A percentile compares a stretch with the other conserved stretches of the same genome.
phyloP scores from a whole-genome alignment of 805 yeast species.

The Sugiyamaella chiloensis region DNA sequence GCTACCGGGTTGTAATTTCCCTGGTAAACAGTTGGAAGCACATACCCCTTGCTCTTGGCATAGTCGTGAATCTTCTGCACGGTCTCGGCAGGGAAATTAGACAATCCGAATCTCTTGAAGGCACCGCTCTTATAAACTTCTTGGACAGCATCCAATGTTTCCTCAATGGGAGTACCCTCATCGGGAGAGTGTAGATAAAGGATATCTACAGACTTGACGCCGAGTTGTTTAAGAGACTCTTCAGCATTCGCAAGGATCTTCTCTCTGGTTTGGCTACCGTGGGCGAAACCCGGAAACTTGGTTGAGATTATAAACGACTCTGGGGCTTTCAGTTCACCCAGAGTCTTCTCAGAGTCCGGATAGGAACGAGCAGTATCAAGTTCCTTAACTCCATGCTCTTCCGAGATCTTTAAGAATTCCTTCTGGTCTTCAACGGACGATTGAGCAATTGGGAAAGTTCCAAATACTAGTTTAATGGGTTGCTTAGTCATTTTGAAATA shows the following conservation, averaged over 20 bases:
- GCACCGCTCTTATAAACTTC: slow-evolving; percentile 26
- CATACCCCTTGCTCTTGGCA: slow-evolving; percentile 26
- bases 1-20: slow-evolving; percentile 31
- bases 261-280: slow-evolving; percentile 20
- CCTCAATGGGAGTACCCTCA: slow-evolving; percentile 26
- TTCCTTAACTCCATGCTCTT: slow-evolving; percentile 25
- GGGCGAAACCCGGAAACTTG: slow-evolving; percentile 22
- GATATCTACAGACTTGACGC: slow-evolving; percentile 23
- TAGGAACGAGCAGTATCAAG: slow-evolving; percentile 30
- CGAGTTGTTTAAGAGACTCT: slow-evolving; percentile 20
- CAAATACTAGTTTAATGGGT: not conserved
- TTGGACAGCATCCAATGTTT: slow-evolving; percentile 28
- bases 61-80: slow-evolving; percentile 24
- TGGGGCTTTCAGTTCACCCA: slow-evolving; percentile 20
- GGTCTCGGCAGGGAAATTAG: slow-evolving; percentile 27
- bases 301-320: slow-evolving; percentile 24
- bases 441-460: not conserved
- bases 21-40: slow-evolving; percentile 32
- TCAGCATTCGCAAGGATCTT: slow-evolving; percentile 19
- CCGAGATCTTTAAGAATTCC: slow-evolving; percentile 13
- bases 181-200: slow-evolving; percentile 30
- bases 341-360: slow-evolving; percentile 23
- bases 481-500: not conserved
- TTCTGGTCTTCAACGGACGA: not conserved
- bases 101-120: slow-evolving; percentile 29